phyloP scores from a whole-genome alignment of 768 basidiomycete species.

The Pisolithus tinctorius region DNA sequence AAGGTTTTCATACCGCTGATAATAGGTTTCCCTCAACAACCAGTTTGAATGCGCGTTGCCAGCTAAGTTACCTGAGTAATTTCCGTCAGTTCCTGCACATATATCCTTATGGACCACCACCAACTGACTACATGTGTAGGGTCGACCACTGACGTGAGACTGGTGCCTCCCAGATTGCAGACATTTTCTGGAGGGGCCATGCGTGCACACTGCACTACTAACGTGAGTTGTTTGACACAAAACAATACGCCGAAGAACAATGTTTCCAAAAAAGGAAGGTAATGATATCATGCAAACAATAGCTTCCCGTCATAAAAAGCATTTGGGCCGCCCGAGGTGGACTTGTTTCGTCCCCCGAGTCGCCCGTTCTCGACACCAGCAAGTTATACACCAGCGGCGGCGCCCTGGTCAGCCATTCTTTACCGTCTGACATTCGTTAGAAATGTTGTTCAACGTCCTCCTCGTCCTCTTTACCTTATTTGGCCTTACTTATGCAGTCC shows the following conservation, averaged over 20 bases:
- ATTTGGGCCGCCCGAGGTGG: too few relatives aligned
- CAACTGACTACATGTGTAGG: not conserved
- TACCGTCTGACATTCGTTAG: conserved; percentile 4
- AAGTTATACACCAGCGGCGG: not conserved
- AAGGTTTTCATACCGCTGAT: too few relatives aligned
- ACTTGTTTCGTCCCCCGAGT: not conserved
- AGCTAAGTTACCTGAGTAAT: not conserved
- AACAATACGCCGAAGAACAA: not conserved
- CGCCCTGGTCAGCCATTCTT: not conserved
- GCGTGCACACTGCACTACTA: not conserved
- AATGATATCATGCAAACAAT: not conserved
- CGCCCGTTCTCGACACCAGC: too few relatives aligned
- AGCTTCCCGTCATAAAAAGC: not conserved
- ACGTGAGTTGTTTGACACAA: not conserved
- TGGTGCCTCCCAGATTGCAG: not conserved
- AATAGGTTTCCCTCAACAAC: too few relatives aligned
- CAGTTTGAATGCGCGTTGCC: too few relatives aligned
- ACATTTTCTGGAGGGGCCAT: not conserved
- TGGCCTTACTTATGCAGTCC: conserved; percentile 7
- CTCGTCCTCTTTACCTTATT: conserved; percentile 5
- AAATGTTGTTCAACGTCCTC: conserved; percentile 12
- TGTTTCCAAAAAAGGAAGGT: not conserved
- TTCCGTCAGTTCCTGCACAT: not conserved
- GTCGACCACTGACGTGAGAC: not conserved
- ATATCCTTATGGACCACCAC: not conserved